Evolutionary conservation across 73 alveolate genomes (phyloP), one percentile per base, ranked within the genome.

Genomic region (Diophrys appendiculata): DNA sequence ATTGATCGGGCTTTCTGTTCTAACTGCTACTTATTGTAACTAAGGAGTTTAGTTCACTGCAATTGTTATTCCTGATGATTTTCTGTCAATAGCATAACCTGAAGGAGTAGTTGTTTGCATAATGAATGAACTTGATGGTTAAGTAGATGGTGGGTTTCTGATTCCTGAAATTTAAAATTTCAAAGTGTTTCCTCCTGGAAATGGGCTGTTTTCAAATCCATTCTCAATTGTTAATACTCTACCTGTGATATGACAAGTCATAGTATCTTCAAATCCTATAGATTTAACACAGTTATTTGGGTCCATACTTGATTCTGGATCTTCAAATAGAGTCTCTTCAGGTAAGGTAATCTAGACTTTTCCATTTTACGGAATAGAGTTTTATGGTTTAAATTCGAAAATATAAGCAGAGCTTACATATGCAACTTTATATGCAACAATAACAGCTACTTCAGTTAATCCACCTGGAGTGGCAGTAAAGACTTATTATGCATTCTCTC

Each of bases 391-490:
- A 65, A 76, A 76, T 27, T 30, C 76, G 27, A 76, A 29, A 30
- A 60, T 76, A 65, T 76, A 76, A 54, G 54, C 30, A 1, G 85
- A 29, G 52, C 24, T 24, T 2, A 69, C 22, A 55, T 76, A 27
- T 11, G 85, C 85, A 22, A 26, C 33, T 29, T 11, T 56, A 25
- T 72, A 56, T 0, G 65, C 23, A 26, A 73, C 76, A 2, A 28
- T 31, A 27, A 76, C 85, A 5, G 60, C 69, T 5, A 64, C 73
- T 1, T 70, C 29, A 25, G 56, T 65, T 1, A 76, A 25, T 5
- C 60, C 65, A 0, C 85, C 85, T 26, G 73, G 29, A 56, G 72
- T 32, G 32, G 85, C 76, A 0, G 72, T 32, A 24, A 76, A 33
- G 1, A 29, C 27, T 3, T 67, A 5, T 67, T 25, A 18, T 3